Base-by-base conservation (phyloP, 371 early-diverging fungal genomes). In the Gilbertella persicaria region DNA sequence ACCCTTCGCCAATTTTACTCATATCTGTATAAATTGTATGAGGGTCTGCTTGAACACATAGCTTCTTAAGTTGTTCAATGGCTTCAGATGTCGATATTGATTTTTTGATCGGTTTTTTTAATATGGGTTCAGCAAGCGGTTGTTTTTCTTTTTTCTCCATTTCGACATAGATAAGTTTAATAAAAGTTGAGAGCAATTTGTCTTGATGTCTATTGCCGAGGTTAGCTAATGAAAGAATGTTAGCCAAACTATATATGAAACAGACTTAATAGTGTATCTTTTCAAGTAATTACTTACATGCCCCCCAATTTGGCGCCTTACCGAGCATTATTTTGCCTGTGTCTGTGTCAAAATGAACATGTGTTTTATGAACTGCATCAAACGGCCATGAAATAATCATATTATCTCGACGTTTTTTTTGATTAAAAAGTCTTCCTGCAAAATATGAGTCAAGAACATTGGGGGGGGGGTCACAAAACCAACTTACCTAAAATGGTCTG, bases 41-140 rank as follows among this genome's bases (percentile, higher is more conserved):
- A 25, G 96, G 96, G 71, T 97, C 95, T 37, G 86, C 92, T 45
- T 85, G 84, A 41, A 86, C 93, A 72, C 95, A 95, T 17, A 98
- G 85, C 1, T 88, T 85, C 55, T 82, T 79, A 13, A 98, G 75
- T 23, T 87, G 78, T 17, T 84, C 86, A 42, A 97, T 84, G 12
- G 96, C 83, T 52, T 94, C 92, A 30, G 61, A 54, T 20, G 69
- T 49, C 20, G 58, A 30, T 47, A 60, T 56, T 33, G 2, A 48
- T 10, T 53, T 47, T 67, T 45, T 55, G 13, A 3, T 14, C 16
- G 17, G n/a, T 5, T 2, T 36, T 49, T 17, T 20, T 29, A 25
- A 21, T n/a, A 12, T n/a, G 24, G 39, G 19, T 14, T 29, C 28
- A 9, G 16, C 19, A 13, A 26, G 28, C 14, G 17, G 17, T 33